Conservation (phyloP, 306 rosid species). For the Fragaria vesca region DNA sequence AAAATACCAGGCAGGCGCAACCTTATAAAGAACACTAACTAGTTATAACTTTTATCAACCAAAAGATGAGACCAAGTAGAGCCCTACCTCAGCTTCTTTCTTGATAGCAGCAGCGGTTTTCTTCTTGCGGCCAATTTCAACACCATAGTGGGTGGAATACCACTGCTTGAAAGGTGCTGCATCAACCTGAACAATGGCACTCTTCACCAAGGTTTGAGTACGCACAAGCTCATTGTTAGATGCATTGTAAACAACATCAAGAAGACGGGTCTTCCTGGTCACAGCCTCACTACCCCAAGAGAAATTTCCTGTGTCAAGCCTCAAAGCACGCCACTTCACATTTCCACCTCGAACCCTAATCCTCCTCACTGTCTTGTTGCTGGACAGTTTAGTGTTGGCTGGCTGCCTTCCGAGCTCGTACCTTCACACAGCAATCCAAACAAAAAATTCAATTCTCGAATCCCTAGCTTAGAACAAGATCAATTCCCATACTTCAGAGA, state of each 20-base stretch:
- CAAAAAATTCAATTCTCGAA: not conserved
- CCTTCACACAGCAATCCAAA: slow-evolving; percentile 24
- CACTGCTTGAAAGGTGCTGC: slow-evolving; percentile 70
- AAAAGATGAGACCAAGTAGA: not conserved
- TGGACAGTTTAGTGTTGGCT: slow-evolving; percentile 61
- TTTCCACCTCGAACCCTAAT: slow-evolving; percentile 61
- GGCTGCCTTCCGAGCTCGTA: slow-evolving; percentile 67
- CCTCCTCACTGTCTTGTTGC: slow-evolving; percentile 64
- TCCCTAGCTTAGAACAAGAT: too few species aligned
- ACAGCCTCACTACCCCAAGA: slow-evolving; percentile 69
- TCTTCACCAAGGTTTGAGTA: slow-evolving; percentile 61
- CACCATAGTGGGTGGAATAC: slow-evolving; percentile 64
- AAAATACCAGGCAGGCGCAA: not conserved
- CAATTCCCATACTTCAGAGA: not conserved
- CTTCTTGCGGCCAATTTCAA: slow-evolving; percentile 66
- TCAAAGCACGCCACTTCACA: slow-evolving; percentile 68
- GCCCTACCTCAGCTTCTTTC: slow-evolving; percentile 65
- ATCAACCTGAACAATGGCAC: slow-evolving; percentile 69
- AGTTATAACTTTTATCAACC: not conserved
- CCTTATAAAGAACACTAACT: not conserved
- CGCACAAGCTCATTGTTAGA: slow-evolving; percentile 65
- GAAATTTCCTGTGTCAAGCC: slow-evolving; percentile 66
- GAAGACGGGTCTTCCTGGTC: slow-evolving; percentile 55
- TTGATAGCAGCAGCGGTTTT: slow-evolving; percentile 41
- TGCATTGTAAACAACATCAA: slow-evolving; percentile 69